Percentiles rank a stretch among this genome's conserved stretches.
phyloP scores from a whole-genome alignment of 2,329 filamentous ascomycete species.

The Davidsoniella eucalypti region DNA sequence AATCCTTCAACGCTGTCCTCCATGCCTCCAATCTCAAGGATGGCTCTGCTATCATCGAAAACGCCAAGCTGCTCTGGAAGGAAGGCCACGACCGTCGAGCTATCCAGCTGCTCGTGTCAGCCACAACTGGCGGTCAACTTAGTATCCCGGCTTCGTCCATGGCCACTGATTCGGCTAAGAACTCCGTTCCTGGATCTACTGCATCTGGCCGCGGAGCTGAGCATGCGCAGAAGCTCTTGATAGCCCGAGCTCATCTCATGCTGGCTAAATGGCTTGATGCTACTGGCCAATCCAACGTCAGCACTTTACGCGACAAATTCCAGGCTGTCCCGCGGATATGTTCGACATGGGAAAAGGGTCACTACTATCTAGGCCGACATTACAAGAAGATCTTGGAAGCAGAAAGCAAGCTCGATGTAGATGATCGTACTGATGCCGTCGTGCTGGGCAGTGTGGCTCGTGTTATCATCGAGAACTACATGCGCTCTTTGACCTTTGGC shows the following conservation, averaged over 20 bases:
- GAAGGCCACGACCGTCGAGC: conserved; percentile 89
- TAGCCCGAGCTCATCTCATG: conserved; percentile 68
- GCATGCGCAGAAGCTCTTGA: conserved; percentile 41
- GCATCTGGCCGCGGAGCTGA: conserved; percentile 18
- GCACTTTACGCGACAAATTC: conserved; percentile 65
- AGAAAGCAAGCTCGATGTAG: conserved; percentile 58
- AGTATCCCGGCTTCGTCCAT: neutral
- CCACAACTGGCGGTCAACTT: conserved; percentile 44
- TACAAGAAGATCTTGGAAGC: conserved; percentile 94
- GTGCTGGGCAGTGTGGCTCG: conserved; percentile 71
- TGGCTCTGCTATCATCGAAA: conserved; percentile 79
- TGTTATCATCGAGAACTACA: conserved; percentile 83
- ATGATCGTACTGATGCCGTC: conserved; percentile 62
- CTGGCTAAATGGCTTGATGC: conserved; percentile 93
- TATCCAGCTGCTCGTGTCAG: conserved; percentile 76
- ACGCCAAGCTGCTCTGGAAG: conserved; percentile 82
- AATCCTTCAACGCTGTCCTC: conserved; percentile 85
- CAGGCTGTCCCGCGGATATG: conserved; percentile 58
- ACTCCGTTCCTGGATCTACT: conserved; percentile 3
- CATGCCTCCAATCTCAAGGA: conserved; percentile 76
- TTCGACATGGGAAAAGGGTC: conserved; percentile 80
- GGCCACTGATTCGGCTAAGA: neutral
- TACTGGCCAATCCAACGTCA: conserved; percentile 81
- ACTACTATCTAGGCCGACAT: conserved; percentile 91
- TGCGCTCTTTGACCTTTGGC: conserved; percentile 71